Percentiles rank a stretch among this genome's conserved stretches.
phyloP scores from a whole-genome alignment of 1,139 yeast genomes.

The Blastobotrys aristatus region DNA sequence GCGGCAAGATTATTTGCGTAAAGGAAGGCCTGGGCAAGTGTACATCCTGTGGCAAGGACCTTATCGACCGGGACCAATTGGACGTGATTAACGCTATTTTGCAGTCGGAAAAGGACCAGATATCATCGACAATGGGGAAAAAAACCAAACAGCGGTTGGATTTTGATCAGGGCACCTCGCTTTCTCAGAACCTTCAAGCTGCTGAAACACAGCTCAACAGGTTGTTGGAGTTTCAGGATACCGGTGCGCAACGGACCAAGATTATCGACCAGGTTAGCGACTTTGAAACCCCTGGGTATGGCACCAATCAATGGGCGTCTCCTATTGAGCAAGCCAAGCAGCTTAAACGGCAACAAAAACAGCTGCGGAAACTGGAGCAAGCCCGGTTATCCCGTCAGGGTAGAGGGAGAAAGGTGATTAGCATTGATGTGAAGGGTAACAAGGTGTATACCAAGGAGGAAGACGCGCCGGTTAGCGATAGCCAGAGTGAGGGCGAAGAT shows the following conservation, averaged over 20 bases:
- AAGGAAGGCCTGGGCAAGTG: constrained; percentile 90
- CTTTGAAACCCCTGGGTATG: constrained; percentile 52
- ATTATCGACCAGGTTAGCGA: constrained; percentile 94
- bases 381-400: constrained; percentile 58
- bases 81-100: constrained; percentile 45
- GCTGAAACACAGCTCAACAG: constrained; percentile 63
- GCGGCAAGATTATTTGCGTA: constrained; percentile 90
- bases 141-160: constrained; percentile 24
- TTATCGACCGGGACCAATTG: constrained; percentile 58
- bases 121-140: constrained; percentile 30
- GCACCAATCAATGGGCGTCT: constrained; percentile 72
- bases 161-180: constrained; percentile 43
- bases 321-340: constrained; percentile 82
- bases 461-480: constrained; percentile 23
- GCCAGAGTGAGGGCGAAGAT: constrained; percentile 18
- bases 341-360: constrained; percentile 76
- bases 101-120: constrained; percentile 28
- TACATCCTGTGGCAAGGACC: constrained; percentile 67
- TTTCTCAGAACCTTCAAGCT: constrained; percentile 31
- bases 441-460: constrained; percentile 46
- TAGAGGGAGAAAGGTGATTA: constrained; percentile 66
- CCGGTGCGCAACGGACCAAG: constrained; percentile 83
- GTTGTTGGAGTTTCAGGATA: constrained; percentile 72
- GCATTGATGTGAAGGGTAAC: constrained; percentile 78
- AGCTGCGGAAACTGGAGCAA: constrained; percentile 57